Conservation (phyloP, 805 yeast genomes). For the Candida insectalens region DNA sequence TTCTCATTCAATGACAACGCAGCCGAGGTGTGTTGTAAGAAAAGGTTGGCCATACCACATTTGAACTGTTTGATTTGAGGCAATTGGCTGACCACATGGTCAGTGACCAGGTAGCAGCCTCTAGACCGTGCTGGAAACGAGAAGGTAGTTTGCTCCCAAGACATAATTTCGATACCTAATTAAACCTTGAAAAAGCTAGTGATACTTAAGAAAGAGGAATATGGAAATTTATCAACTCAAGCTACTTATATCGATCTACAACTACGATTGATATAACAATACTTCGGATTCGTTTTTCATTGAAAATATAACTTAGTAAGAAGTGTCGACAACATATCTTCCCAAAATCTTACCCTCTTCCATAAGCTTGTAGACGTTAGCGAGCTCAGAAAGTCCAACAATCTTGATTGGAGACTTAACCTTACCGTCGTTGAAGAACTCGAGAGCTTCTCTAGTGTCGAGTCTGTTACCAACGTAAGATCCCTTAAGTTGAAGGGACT, state of each 20-base stretch:
- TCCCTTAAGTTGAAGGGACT: conserved; percentile 43
- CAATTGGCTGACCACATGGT: conserved; percentile 44
- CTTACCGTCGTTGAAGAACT: conserved; percentile 41
- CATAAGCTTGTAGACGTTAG: conserved; percentile 41
- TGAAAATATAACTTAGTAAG: conserved; percentile 20
- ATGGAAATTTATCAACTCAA: too few relatives aligned
- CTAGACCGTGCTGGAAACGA: conserved; percentile 46
- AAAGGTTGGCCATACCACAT: conserved; percentile 55
- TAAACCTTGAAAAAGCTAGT: too few relatives aligned
- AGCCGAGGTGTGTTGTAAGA: conserved; percentile 74
- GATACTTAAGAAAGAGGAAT: too few relatives aligned
- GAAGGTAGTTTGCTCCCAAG: conserved; percentile 55
- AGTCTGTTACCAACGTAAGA: conserved; percentile 56
- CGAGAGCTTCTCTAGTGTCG: conserved; percentile 49
- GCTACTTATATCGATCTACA: too few relatives aligned
- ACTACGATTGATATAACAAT: too few relatives aligned
- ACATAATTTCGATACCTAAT: conserved; percentile 4
- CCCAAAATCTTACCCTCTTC: conserved; percentile 56
- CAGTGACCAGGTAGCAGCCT: conserved; percentile 66
- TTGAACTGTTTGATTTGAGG: conserved; percentile 53
- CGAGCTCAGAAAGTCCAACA: conserved; percentile 43
- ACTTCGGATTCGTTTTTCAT: neutral
- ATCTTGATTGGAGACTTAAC: conserved; percentile 45
- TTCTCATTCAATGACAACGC: conserved; percentile 71
- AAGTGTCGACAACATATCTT: conserved; percentile 54